phyloP scores from a whole-genome alignment of 176 grass and related monocot species.

The Tillandsia leiboldiana region DNA sequence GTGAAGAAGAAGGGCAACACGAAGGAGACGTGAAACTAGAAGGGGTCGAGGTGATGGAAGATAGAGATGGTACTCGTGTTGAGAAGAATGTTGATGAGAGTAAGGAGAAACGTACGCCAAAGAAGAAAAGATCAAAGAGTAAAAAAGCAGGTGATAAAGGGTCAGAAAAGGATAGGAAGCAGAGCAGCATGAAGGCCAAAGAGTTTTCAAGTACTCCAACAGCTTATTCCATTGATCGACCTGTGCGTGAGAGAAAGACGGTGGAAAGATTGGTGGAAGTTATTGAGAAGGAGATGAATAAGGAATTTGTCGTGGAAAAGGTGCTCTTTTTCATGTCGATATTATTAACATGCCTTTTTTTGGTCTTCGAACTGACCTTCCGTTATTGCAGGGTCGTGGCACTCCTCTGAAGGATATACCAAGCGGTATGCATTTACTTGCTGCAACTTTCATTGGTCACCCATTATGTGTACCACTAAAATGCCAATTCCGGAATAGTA shows the following conservation, averaged over 20 bases:
- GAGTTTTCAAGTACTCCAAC: conserved; percentile 31
- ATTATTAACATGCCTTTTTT: conserved; percentile 3
- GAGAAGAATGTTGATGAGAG: conserved; percentile 32
- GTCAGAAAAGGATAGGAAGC: conserved; percentile 40
- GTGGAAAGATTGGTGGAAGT: conserved; percentile 98
- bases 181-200: conserved; percentile 35
- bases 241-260: conserved; percentile 90
- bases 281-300: conserved; percentile 87
- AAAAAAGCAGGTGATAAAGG: conserved; percentile 39
- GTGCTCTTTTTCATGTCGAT: conserved; percentile 28
- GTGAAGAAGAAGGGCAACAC: conserved; percentile 1
- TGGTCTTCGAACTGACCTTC: conserved; percentile 15
- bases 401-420: conserved; percentile 94
- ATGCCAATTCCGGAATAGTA: neutral
- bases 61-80: conserved; percentile 12
- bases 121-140: conserved; percentile 57
- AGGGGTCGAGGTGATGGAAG: conserved; percentile 17
- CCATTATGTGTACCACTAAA: neutral
- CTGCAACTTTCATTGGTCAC: neutral
- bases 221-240: conserved; percentile 58
- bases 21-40: conserved; percentile 13
- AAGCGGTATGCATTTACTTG: conserved; percentile 35
- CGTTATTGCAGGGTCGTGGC: conserved; percentile 60
- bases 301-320: conserved; percentile 79
- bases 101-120: conserved; percentile 39